Evolutionary conservation across 371 early-diverging fungal species (phyloP), one percentile per base, ranked within the genome.

Genomic region (Haplosporangium sp.): DNA sequence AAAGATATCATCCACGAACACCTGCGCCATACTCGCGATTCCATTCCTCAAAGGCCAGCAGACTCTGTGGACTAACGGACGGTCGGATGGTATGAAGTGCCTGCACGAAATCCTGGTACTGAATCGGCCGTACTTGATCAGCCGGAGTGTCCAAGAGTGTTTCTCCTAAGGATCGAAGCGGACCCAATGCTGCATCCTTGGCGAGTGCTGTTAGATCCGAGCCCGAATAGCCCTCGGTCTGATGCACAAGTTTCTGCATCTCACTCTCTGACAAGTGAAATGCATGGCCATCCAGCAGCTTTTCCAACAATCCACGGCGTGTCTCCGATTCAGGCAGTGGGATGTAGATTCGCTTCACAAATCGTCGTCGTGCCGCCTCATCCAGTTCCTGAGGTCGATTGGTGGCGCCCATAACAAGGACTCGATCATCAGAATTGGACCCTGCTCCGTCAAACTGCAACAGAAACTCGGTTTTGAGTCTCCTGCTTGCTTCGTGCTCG

Each of bases 401-500:
- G 42, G 88, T 94, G 65, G 85, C 93, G 74, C 76, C 92, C 63
- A 89, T 74, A 21, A 90, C 86, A 6, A 90, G 73, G 16, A 89
- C 69, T 7, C 87, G 68, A 47, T 86, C 84, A n/a, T 85, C 86
- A 1, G 83, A 76, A 40, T 73, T 80, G 20, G 84, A 77, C 10
- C 83, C 82, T 16, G 87, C 45, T 5, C 90, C 90, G 61, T 90
- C 95, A 85, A 94, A 93, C 74, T 95, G 94, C 21, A 95, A 77
- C 43, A 95, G 69, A 74, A 95, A 94, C 73, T 95, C 94, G 12
- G 95, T 95, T 80, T 95, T 95, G 40, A 95, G 84, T 45, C 94
- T 73, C 37, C 95, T 76, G 20, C 89, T 88, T 7, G 92, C 91
- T 76, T 95, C 95, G 57, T 93, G 89, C 65, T 94, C 95, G 21